Evolutionary conservation across 192 early-diverging fungal genomes (phyloP), one percentile per base, ranked within the genome.

Genomic region (Thamnidium elegans): DNA sequence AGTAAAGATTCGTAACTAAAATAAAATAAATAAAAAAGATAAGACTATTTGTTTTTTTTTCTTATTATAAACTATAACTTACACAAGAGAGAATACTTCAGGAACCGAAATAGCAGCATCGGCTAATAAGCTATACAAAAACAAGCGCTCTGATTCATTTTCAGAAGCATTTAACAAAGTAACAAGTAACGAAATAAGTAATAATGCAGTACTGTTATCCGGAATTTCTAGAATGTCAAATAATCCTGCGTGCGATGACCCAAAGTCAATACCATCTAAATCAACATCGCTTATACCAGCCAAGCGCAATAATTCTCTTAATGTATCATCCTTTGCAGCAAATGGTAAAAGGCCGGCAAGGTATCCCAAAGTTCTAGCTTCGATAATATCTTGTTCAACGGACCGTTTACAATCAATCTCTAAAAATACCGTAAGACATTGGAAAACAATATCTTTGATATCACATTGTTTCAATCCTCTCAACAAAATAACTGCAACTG

Each of bases 281-380:
- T 78, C 72, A 3, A 68, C 48, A 20, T 79, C 77, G 15, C 72
- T 73, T 19, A 84, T 72, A 30, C 81, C 85, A 30, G 79, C 77
- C 50, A 81, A 58, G 42, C 76, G 82, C 50, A 86, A 50, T 20
- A 83, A 30, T 42, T 81, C 85, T 54, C 67, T 66, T n/a, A 90
- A 69, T 31, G 85, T 85, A 68, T 83, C 83, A 74, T 88, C 87
- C 62, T 76, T 76, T 36, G 85, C 85, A 5, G 93, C 81, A 21
- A 86, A 79, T 0, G 93, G 91, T 32, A 97, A 68, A n/a, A 94
- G 67, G 10, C 89, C 87, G 7, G 89, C 83, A 23, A 95, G 62
- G 67, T 90, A 95, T 0, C 91, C 91, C 50, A 93, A 75, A 55
- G 84, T 76, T 17, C 81, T 66, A 6, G 73, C 54, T 39, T 80